These are phyloP conservation scores for Anethum foeniculum DNA, from an alignment of 140 eudicot species.

Conservation along the genomic window DNA sequence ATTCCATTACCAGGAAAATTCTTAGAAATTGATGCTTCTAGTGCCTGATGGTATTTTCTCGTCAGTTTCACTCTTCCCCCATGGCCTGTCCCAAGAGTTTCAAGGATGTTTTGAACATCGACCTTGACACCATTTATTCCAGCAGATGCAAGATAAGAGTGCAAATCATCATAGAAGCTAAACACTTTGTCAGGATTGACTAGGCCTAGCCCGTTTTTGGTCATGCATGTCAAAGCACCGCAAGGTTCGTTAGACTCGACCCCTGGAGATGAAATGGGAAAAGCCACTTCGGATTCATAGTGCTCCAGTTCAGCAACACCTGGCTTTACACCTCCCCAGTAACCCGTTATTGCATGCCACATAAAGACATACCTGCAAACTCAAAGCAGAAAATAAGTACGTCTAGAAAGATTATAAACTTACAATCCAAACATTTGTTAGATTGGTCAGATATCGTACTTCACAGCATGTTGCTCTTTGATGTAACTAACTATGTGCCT, in stretches of 20 bases:
- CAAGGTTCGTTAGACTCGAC: conserved; percentile 47
- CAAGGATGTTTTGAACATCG: conserved; percentile 79
- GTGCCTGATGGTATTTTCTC: conserved; percentile 73
- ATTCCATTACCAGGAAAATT: conserved; percentile 82
- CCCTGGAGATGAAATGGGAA: conserved; percentile 74
- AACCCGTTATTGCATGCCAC: conserved; percentile 89
- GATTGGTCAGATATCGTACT: conserved; percentile 26
- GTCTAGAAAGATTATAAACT: not conserved
- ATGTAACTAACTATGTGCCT: conserved; percentile 55
- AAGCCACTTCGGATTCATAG: conserved; percentile 58
- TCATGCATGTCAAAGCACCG: conserved; percentile 46
- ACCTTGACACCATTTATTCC: conserved; percentile 93
- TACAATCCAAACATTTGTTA: not conserved
- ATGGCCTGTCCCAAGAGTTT: conserved; percentile 86
- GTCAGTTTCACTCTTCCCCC: conserved; percentile 88
- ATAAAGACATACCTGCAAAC: conserved; percentile 77
- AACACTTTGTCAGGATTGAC: conserved; percentile 80
- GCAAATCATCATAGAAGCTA: conserved; percentile 66
- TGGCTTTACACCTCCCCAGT: conserved; percentile 93
- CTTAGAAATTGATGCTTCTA: conserved; percentile 70
- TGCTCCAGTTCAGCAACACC: conserved; percentile 58
- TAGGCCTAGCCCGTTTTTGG: conserved; percentile 64
- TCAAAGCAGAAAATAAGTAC: not conserved
- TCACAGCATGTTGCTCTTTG: conserved; percentile 52
- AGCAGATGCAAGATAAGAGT: conserved; percentile 72